Base-by-base conservation (phyloP, 2,329 filamentous ascomycete genomes). In the Mycocentrospora acerina region DNA sequence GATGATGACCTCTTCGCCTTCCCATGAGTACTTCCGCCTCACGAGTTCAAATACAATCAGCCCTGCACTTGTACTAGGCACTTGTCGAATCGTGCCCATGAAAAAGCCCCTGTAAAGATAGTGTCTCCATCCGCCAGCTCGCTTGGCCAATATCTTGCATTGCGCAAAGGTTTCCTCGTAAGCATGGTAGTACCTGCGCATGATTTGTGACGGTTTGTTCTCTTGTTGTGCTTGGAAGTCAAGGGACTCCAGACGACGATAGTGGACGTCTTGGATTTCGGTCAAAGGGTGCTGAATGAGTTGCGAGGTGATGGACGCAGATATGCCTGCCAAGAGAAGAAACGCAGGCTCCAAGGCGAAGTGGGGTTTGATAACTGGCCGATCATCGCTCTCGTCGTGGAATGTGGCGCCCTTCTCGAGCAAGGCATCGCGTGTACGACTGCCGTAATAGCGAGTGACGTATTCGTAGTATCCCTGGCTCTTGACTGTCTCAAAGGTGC, bases 31-130 rank as follows among this genome's bases (percentile, higher is more conserved):
- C 66, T 87, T 88, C 24, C 85, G 73, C 40, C 86, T 72, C 25
- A 89, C 81, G 29, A 90, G 60, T 67, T 90, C 86, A 60, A 90
- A 90, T 14, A 88, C 86, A 51, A 90, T 87, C 42, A 90, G 62
- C 0, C 85, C 86, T 0, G 86, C 86, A 43, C 82, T 86, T 2
- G 86, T 90, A 59, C 84, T 87, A 0, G 86, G 86, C 2, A 88
- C 83, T 66, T 89, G 85, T 4, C 83, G 73, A 35, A 89, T 76
- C 1, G 86, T 86, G 37, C 78, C 83, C 77, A 79, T 80, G 75
- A 85, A 81, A 61, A 90, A 89, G 10, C 82, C 84, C 4, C 79
- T 73, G 58, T 86, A 90, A 5, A 90, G 65, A 78, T 85, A 90
- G 11, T 69, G 72, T 15, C 74, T 60, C 62, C 84, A 73, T 1